Conservation (phyloP, 495 filamentous ascomycete species). For the Lepidopterella palustris region DNA sequence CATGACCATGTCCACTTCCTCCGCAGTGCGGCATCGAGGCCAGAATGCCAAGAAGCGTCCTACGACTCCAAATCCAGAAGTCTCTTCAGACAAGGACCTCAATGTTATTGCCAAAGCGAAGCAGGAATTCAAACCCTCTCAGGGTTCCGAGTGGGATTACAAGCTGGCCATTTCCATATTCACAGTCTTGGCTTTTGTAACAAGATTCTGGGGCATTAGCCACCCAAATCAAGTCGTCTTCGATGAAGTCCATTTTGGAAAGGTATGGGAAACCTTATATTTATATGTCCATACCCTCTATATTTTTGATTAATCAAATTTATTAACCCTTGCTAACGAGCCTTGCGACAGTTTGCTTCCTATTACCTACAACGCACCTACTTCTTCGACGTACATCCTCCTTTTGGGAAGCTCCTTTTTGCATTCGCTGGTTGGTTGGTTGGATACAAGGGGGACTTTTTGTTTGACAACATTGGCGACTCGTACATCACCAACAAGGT, state of each 20-base stretch:
- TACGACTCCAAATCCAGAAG: conserved; percentile 28
- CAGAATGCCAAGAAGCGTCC: conserved; percentile 32
- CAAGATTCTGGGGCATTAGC: conserved; percentile 88
- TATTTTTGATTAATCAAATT: background rate
- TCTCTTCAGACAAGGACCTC: conserved; percentile 10
- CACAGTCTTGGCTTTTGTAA: conserved; percentile 78
- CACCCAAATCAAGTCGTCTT: conserved; percentile 97
- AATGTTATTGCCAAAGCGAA: conserved; percentile 30
- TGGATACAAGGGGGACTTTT: conserved; percentile 93
- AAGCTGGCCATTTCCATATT: conserved; percentile 71
- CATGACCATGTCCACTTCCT: conserved; percentile 30
- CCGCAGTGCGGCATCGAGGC: conserved; percentile 32
- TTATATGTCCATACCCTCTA: background rate
- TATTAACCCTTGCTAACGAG: conserved; percentile 2
- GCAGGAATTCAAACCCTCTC: conserved; percentile 21
- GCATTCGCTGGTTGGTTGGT: conserved; percentile 93
- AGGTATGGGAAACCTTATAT: conserved; percentile 73
- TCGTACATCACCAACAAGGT: conserved; percentile 97
- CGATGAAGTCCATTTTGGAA: conserved; percentile 99
- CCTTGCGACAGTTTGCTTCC: conserved; percentile 66
- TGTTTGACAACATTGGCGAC: conserved; percentile 98
- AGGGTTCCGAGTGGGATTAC: conserved; percentile 69
- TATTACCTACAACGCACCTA: conserved; percentile 97
- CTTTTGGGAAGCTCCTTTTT: conserved; percentile 85
- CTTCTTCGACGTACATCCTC: conserved; percentile 99